phyloP scores from a whole-genome alignment of 1,284 basidiomycete species.

The Apiotrichum porosum region DNA sequence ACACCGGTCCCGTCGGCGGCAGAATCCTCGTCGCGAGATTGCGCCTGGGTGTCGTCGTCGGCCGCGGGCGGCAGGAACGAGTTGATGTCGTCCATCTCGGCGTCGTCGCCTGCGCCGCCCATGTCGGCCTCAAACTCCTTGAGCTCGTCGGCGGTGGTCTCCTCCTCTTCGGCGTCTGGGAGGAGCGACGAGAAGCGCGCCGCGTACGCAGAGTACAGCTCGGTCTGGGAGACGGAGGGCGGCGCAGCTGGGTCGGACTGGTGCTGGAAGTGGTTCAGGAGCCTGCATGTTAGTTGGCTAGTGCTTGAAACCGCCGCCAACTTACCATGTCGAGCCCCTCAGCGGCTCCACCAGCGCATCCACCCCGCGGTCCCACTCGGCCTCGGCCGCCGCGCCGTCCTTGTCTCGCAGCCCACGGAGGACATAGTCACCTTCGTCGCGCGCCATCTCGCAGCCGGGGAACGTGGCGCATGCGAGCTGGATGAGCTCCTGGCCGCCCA shows the following conservation, averaged over 20 bases:
- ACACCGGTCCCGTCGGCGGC: background rate
- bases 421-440: conserved; percentile 40
- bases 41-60: background rate
- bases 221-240: conserved; percentile 32
- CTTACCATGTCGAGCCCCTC: conserved; percentile 39
- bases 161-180: background rate
- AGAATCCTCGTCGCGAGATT: background rate
- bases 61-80: conserved; percentile 8
- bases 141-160: conserved; percentile 5
- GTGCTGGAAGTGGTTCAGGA: conserved; percentile 37
- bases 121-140: conserved; percentile 19
- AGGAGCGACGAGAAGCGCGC: conserved; percentile 33
- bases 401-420: conserved; percentile 34
- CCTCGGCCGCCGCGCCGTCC: conserved; percentile 17
- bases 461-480: conserved; percentile 44
- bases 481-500: conserved; percentile 44
- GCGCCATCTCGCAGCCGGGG: conserved; percentile 42
- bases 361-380: conserved; percentile 29
- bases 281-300: conserved; percentile 21
- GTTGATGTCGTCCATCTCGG: conserved; percentile 20
- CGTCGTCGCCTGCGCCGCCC: background rate
- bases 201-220: conserved; percentile 43
- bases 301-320: background rate
- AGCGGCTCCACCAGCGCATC: conserved; percentile 40
- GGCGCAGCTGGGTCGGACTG: conserved; percentile 16